Base-by-base conservation (phyloP, 345 rosid genomes). In the Populus ilicifolia region DNA sequence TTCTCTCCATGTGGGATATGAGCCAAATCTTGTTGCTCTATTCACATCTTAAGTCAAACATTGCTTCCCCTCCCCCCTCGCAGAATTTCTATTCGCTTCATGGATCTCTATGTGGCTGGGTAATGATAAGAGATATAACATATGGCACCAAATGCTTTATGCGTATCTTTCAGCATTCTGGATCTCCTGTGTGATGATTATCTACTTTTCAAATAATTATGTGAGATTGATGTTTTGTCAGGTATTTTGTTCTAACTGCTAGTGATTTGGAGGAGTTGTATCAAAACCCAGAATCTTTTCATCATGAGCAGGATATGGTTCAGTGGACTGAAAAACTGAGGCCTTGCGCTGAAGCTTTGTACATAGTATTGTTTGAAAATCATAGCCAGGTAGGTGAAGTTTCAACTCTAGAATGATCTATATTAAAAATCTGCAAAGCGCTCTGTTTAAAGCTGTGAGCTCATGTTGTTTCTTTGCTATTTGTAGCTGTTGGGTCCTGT, bases 291-390 rank as follows among this genome's bases (percentile, higher is more conserved):
- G 98, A 96, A 89, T 89, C 95, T 71, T 96, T 96, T 84, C 98
- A 93, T 83, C 99, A 95, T 85, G 96, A 95, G 88, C 99, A 95
- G 83, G 99, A 95, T 85, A 91, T 95, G 97, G 76, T 96, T 87
- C 97, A 96, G 79, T 96, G 99, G 99, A 89, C 96, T 70, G 98
- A 96, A 83, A 96, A 96, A 86, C 85, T 93, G 78, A 88, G 94
- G 84, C 99, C 99, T 74, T 96, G 97, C 82, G 98, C 99, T 43
- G 99, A 96, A 88, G 99, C 98, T 74, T 89, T 96, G 27, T 96
- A 96, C 81, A 96, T 96, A 78, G 96, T 96, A 41, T 88, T 96
- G 88, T 96, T 96, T 88, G 97, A 96, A 88, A 96, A 93, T 68
- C 82, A 91, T 83, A 90, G 91, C 92, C 97, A 96, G 84, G 99